Conservation (phyloP, 2,329 filamentous ascomycete genomes). For the Cercospora janseana region DNA sequence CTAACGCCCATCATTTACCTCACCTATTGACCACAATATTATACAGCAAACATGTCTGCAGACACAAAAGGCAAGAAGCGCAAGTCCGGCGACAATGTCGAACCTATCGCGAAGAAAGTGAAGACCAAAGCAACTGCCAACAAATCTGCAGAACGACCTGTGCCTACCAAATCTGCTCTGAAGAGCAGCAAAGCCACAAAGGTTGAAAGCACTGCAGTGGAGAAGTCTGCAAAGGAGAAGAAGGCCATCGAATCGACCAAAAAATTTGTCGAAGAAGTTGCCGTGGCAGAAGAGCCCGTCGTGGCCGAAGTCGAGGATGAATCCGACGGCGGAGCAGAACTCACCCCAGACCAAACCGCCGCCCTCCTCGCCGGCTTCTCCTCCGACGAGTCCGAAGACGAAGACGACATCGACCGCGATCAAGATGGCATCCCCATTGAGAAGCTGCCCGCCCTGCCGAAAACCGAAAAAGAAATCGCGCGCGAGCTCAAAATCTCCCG, state of each 20-base stretch:
- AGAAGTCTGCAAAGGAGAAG: slow-evolving; percentile 22
- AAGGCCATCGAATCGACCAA: slow-evolving; percentile 19
- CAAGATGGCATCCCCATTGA: slow-evolving; percentile 42
- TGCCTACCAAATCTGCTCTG: slow-evolving; percentile 36
- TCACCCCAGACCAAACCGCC: slow-evolving; percentile 50
- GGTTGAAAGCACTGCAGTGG: slow-evolving; percentile 11
- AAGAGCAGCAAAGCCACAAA: slow-evolving; percentile 31
- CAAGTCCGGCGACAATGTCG: slow-evolving; percentile 37
- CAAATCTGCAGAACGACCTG: slow-evolving; percentile 32
- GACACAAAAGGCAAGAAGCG: slow-evolving; percentile 38
- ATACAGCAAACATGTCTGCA: slow-evolving; percentile 31
- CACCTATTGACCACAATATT: not conserved
- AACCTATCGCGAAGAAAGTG: slow-evolving; percentile 36
- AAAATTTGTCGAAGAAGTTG: slow-evolving; percentile 22
- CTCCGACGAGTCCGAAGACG: slow-evolving; percentile 45
- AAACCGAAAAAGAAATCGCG: slow-evolving; percentile 26
- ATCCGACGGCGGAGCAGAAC: slow-evolving; percentile 34
- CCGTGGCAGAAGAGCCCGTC: slow-evolving; percentile 21
- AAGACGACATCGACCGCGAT: slow-evolving; percentile 38
- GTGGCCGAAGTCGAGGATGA: slow-evolving; percentile 25
- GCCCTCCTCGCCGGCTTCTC: slow-evolving; percentile 53
- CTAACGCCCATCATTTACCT: not conserved
- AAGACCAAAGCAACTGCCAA: slow-evolving; percentile 36
- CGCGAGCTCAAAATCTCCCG: slow-evolving; percentile 27
- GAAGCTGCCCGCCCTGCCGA: slow-evolving; percentile 37